These are phyloP conservation scores for Mimosa bimucronata DNA, from an alignment of 306 rosid genomes.

Conservation along the genomic window DNA sequence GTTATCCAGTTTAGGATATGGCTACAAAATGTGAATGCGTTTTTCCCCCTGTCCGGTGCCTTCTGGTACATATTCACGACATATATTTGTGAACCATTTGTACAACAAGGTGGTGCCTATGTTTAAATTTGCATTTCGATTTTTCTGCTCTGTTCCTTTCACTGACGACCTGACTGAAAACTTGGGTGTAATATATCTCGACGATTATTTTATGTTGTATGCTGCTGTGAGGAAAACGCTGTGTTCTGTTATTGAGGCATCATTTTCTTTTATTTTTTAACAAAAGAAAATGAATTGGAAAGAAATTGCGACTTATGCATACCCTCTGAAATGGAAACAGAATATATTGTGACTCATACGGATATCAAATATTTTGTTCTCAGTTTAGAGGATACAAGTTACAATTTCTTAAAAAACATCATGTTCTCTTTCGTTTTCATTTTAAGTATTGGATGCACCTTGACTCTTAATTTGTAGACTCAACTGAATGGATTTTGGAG, in stretches of 20 bases:
- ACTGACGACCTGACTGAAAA: not conserved
- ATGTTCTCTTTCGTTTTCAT: no score
- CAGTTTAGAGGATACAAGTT: no score
- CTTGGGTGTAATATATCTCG: not conserved
- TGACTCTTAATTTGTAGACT: no score
- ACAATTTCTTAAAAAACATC: no score
- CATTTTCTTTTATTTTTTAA: not conserved
- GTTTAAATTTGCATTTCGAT: not conserved
- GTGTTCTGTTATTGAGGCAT: not conserved
- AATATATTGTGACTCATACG: no score
- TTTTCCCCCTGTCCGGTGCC: not conserved
- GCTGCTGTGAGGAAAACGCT: not conserved
- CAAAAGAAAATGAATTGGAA: no score
- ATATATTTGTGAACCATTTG: not conserved
- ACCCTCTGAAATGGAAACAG: no score
- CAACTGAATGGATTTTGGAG: no score
- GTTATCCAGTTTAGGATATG: slow-evolving; percentile 38
- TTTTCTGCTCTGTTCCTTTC: not conserved
- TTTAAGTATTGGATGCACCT: no score
- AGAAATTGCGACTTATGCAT: no score
- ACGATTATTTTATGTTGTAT: not conserved
- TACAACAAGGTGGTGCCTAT: not conserved
- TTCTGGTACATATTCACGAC: not conserved
- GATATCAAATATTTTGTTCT: no score
- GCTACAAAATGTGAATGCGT: slow-evolving; percentile 16